A percentile compares a stretch with the other conserved stretches of the same genome.
phyloP scores from a whole-genome alignment of 768 basidiomycete species.

The Myochromella boudieri region DNA sequence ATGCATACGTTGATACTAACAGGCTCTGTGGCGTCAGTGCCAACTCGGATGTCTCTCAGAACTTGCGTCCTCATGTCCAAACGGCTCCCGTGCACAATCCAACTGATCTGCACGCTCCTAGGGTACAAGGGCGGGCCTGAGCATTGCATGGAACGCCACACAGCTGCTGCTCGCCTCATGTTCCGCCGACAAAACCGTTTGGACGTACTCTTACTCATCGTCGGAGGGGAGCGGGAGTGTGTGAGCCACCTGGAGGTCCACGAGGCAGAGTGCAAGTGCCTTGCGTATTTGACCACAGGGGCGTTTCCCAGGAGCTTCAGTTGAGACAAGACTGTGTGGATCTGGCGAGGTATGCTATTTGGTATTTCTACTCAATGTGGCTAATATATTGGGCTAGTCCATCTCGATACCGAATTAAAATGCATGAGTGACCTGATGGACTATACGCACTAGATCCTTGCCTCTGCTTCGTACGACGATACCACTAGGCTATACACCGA shows the following conservation, averaged over 20 bases:
- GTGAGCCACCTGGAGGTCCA: conserved; percentile 87
- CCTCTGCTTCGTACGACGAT: conserved; percentile 96
- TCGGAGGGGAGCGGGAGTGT: conserved; percentile 80
- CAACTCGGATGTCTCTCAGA: too few relatives aligned
- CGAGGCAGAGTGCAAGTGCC: conserved; percentile 94
- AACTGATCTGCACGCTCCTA: not conserved
- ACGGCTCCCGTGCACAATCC: not conserved
- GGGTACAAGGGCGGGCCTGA: conserved; percentile 51
- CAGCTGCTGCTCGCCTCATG: conserved; percentile 87
- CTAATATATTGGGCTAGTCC: conserved; percentile 50
- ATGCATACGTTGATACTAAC: too few relatives aligned
- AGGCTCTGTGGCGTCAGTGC: too few relatives aligned
- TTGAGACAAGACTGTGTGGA: conserved; percentile 97
- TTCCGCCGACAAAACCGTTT: conserved; percentile 90
- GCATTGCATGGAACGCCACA: conserved; percentile 84
- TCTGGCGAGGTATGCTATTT: conserved; percentile 97
- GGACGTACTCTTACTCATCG: conserved; percentile 69
- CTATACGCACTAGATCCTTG: conserved; percentile 92
- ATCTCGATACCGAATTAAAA: conserved; percentile 91
- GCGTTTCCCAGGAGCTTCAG: conserved; percentile 90
- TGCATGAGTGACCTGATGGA: conserved; percentile 96
- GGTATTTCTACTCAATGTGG: too few relatives aligned
- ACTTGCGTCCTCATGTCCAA: too few relatives aligned
- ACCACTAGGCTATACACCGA: conserved; percentile 92
- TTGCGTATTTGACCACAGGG: conserved; percentile 78